phyloP scores from a whole-genome alignment of 495 filamentous ascomycete species.

The Aspergillus heteromorphus region DNA sequence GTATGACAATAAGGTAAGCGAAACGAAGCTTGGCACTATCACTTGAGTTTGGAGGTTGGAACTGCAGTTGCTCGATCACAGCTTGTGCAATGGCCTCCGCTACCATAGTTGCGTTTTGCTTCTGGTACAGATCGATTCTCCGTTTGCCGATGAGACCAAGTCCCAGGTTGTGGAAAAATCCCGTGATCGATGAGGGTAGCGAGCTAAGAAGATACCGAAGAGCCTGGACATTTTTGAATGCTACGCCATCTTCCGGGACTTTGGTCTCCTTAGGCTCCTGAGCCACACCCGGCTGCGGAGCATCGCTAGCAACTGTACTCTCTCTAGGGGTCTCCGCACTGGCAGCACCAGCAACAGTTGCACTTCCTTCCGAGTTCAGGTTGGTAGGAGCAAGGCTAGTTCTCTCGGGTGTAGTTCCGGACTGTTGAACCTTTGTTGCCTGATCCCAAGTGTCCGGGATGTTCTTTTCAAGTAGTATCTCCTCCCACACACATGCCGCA shows the following conservation, averaged over 20 bases:
- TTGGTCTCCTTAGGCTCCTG: constrained; percentile 36
- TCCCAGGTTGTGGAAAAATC: constrained; percentile 75
- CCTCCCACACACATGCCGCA: constrained; percentile 75
- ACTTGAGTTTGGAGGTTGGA: constrained; percentile 37
- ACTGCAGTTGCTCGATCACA: constrained; percentile 60
- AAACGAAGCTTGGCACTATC: constrained; percentile 48
- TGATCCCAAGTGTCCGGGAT: constrained; percentile 64
- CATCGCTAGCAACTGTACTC: constrained; percentile 15
- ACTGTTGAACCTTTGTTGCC: constrained; percentile 50
- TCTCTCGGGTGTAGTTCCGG: constrained; percentile 40
- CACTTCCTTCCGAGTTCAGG: constrained; percentile 12
- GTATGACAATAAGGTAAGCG: constrained; percentile 73
- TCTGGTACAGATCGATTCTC: constrained; percentile 55
- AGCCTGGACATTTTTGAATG: constrained; percentile 73
- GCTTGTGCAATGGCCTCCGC: constrained; percentile 72
- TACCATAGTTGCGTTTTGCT: constrained; percentile 63
- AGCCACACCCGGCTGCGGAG: constrained; percentile 18
- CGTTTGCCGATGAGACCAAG: constrained; percentile 72
- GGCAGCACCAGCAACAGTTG: constrained; percentile 5
- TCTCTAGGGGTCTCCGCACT: constrained; percentile 16
- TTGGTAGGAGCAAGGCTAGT: constrained; percentile 33
- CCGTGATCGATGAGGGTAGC: constrained; percentile 62
- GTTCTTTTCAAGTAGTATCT: constrained; percentile 63
- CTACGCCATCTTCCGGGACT: constrained; percentile 43
- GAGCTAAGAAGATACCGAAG: constrained; percentile 72